These are phyloP conservation scores for Clathrospora elynae DNA, from an alignment of 2,329 filamentous ascomycete species.

Conservation along the genomic window DNA sequence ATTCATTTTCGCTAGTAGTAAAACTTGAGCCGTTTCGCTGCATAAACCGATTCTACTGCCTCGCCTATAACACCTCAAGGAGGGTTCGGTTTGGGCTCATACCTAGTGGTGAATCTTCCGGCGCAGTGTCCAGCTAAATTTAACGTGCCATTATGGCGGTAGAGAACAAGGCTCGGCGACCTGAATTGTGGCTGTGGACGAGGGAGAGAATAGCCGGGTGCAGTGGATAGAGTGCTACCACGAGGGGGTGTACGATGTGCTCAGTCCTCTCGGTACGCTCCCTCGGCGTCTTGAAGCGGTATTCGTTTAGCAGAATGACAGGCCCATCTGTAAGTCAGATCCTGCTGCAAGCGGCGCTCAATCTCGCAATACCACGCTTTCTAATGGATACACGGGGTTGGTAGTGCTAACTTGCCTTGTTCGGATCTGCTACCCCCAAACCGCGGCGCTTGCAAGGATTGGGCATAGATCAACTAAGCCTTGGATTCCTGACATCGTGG, in stretches of 20 bases:
- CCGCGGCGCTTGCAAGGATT: constrained; percentile 17
- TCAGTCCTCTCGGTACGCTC: constrained; percentile 12
- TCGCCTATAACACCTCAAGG: background rate
- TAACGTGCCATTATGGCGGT: constrained; percentile 16
- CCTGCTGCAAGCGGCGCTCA: constrained; percentile 17
- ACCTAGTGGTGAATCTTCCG: background rate
- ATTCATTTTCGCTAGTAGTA: constrained; percentile 17
- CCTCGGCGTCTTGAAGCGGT: constrained; percentile 15
- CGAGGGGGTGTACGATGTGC: constrained; percentile 19
- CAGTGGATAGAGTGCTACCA: constrained; percentile 29
- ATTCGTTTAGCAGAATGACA: constrained; percentile 17
- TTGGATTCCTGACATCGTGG: constrained; percentile 16
- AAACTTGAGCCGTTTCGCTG: constrained; percentile 23
- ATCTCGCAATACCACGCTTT: constrained; percentile 11
- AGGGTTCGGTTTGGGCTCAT: background rate
- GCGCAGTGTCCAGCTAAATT: constrained; percentile 1
- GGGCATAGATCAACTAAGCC: constrained; percentile 11
- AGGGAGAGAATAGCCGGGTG: constrained; percentile 25
- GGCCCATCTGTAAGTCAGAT: constrained; percentile 16
- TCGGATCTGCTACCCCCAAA: constrained; percentile 23
- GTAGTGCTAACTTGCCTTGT: constrained; percentile 31
- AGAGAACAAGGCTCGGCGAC: constrained; percentile 21
- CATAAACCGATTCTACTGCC: constrained; percentile 4
- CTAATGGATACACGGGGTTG: constrained; percentile 16
- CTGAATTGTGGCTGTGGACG: constrained; percentile 22